phyloP scores from a whole-genome alignment of 352 stramenopile species.

The Pythium volutum region DNA sequence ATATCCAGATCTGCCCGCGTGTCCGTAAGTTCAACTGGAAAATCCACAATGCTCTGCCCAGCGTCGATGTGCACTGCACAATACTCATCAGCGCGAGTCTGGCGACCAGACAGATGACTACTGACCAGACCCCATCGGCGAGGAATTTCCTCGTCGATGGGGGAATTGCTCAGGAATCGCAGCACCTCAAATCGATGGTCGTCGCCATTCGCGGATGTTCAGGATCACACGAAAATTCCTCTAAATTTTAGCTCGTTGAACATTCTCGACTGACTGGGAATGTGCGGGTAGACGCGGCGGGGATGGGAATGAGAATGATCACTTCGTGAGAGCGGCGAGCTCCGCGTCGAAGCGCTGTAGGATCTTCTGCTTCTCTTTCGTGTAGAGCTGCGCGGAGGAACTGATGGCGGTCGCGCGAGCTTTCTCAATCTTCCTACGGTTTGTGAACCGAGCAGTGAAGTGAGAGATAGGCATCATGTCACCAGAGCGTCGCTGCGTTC shows the following conservation, averaged over 20 bases:
- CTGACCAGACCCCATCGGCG: background rate
- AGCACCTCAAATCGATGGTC: too few relatives aligned
- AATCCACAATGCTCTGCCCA: slow-evolving; percentile 1
- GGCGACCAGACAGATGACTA: too few relatives aligned
- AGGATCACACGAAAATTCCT: slow-evolving; percentile 2
- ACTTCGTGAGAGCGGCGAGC: slow-evolving; percentile 18
- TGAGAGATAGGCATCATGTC: too few relatives aligned
- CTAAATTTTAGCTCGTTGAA: background rate
- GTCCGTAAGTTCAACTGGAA: slow-evolving; percentile 18
- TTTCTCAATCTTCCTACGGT: slow-evolving; percentile 27
- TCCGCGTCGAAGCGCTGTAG: slow-evolving; percentile 23
- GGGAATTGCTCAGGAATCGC: background rate
- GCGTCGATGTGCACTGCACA: too few relatives aligned
- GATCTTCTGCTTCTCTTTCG: slow-evolving; percentile 33
- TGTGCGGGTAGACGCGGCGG: background rate
- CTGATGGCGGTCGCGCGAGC: slow-evolving; percentile 17
- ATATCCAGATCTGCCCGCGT: background rate
- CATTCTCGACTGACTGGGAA: background rate
- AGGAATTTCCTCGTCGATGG: background rate
- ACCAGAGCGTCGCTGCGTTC: too few relatives aligned
- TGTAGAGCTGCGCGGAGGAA: slow-evolving; percentile 23
- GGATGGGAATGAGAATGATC: background rate
- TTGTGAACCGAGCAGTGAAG: too few relatives aligned
- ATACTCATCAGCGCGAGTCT: too few relatives aligned
- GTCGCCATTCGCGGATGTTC: background rate